Evolutionary conservation across 1,284 basidiomycete genomes (phyloP).

Genomic region (Ceratobasidium sp.): DNA sequence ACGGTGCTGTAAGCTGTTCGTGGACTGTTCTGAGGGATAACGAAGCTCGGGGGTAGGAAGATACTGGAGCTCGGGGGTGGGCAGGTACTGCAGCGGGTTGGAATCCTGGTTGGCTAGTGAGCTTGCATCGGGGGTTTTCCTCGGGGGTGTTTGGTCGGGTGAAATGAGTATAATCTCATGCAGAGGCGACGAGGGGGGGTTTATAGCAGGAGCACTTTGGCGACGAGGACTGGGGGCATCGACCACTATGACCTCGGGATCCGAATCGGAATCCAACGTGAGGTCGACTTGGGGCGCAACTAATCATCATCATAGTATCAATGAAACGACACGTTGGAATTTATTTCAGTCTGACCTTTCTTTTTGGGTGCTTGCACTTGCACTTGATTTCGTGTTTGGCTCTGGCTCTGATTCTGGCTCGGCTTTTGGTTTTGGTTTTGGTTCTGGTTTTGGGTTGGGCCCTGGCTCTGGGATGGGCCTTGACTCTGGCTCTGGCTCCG

Average conservation of each 20-base stretch:
- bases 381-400: too few species aligned
- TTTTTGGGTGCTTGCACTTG: too few species aligned
- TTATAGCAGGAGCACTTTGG: not conserved
- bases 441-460: too few species aligned
- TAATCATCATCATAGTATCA: too few species aligned
- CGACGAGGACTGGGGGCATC: not conserved
- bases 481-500: too few species aligned
- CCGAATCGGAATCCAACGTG: constrained; percentile 3
- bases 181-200: not conserved
- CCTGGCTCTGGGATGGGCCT: too few species aligned
- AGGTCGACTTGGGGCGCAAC: not conserved
- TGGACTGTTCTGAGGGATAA: not conserved
- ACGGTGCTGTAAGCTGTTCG: not conserved
- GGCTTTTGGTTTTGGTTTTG: too few species aligned
- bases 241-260: constrained; percentile 9
- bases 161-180: not conserved
- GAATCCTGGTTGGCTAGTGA: not conserved
- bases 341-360: not conserved
- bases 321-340: not conserved
- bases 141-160: not conserved
- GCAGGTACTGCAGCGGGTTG: not conserved
- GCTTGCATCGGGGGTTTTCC: not conserved
- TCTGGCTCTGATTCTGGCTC: too few species aligned
- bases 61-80: not conserved
- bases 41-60: constrained; percentile 5